Base-by-base conservation (phyloP, 2,329 filamentous ascomycete species). In the Aureobasidium sp. region DNA sequence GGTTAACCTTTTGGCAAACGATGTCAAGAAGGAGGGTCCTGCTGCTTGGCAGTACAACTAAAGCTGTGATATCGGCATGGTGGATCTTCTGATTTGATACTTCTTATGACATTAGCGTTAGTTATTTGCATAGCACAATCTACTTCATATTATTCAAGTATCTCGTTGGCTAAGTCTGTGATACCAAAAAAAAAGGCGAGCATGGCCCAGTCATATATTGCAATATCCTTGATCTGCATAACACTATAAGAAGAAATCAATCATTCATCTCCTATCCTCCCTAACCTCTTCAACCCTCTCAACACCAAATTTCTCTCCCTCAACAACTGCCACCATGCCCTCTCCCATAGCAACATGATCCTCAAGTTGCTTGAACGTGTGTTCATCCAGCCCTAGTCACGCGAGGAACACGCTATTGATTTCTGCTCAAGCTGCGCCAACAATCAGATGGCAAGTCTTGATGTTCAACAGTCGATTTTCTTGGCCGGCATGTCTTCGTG, bases 281-380 rank as follows among this genome's bases (percentile, higher is more conserved):
- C 53, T 25, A 39, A 59, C 13, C 54, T 59, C 54, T 6, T 50
- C 57, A 21, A 59, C 34, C 7, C 29, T 47, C 57, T 47, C 36
- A 9, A 49, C 36, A n/a, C 57, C 45, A 50, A 49, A 49, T 36
- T 50, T 59, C 21, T 59, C 57, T n/a, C 69, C 63, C 44, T 76
- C 72, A 60, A 73, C 72, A 3, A 67, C 64, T 6, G 69, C 69
- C 57, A 76, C 61, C 3, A 83, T 75, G 68, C 79, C 76, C 2
- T 77, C 80, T 41, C 81, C 81, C 69, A 80, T 79, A 68, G 81
- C 77, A 32, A 81, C 78, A 64, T 84, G 82, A 69, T 83, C 83
- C 61, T 74, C 21, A 21, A 21, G 21, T 21, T 21, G 21, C 21
- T 21, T 21, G 21, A 21, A 21, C 21, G 21, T 21, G 21, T 21